A percentile compares a stretch with the other conserved stretches of the same genome.
Evolutionary conservation across 345 rosid genomes (phyloP).

Genomic region (Eutrema japonicum): DNA sequence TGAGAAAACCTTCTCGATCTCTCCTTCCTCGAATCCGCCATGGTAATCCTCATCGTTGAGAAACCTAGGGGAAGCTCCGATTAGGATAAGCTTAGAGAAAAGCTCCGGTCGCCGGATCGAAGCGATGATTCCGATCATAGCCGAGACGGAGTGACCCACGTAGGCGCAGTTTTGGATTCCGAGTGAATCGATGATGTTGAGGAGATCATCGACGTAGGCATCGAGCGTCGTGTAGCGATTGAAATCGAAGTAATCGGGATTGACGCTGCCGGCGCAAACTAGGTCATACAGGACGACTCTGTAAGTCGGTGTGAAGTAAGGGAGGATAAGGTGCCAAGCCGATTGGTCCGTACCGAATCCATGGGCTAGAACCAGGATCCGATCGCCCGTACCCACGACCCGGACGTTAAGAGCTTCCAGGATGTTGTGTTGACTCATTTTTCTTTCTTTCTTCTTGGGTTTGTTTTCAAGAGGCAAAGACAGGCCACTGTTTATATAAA

Average conservation of each 20-base stretch:
- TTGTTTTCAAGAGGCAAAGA: constrained; percentile 4
- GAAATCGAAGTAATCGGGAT: constrained; percentile 74
- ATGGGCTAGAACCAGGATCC: constrained; percentile 69
- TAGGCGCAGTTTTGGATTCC: constrained; percentile 63
- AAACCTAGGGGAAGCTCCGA: constrained; percentile 84
- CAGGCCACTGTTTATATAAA: constrained; percentile 37
- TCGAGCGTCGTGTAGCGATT: constrained; percentile 69
- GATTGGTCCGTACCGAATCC: constrained; percentile 92
- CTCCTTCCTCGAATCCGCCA: constrained; percentile 70
- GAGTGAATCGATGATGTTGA: constrained; percentile 70
- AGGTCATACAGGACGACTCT: constrained; percentile 73
- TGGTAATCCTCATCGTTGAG: constrained; percentile 72
- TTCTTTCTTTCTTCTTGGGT: background rate
- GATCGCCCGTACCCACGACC: constrained; percentile 67
- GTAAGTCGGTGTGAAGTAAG: constrained; percentile 55
- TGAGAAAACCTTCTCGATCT: constrained; percentile 62
- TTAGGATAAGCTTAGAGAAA: constrained; percentile 73
- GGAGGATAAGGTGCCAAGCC: constrained; percentile 84
- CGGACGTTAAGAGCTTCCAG: constrained; percentile 78
- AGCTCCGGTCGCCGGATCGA: constrained; percentile 81
- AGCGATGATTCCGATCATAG: constrained; percentile 85
- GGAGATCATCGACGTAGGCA: constrained; percentile 75
- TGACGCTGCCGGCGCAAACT: constrained; percentile 88
- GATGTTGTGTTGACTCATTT: constrained; percentile 56
- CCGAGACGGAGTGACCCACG: constrained; percentile 90